Percentiles rank a stretch among this genome's conserved stretches.
Evolutionary conservation across 1,139 yeast genomes (phyloP).

Genomic region (Kodamaea arcana): DNA sequence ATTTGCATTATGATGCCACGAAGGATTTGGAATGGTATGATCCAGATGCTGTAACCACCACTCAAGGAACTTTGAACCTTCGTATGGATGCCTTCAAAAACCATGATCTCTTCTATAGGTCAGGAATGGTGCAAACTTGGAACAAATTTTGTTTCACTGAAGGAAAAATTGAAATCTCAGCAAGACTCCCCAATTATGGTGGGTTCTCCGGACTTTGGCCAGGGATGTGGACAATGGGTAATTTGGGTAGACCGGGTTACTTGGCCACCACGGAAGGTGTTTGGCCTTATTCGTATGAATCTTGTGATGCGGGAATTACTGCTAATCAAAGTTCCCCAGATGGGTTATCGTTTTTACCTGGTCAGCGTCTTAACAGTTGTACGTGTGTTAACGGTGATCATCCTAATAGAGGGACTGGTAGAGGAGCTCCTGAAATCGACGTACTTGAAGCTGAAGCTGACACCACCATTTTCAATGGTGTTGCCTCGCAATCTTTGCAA

Average conservation of each 20-base stretch:
- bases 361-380: slow-evolving; percentile 42
- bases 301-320: slow-evolving; percentile 30
- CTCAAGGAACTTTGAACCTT: slow-evolving; percentile 22
- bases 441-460: slow-evolving; percentile 70
- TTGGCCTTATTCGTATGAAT: slow-evolving; percentile 32
- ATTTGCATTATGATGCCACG: slow-evolving; percentile 27
- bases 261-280: slow-evolving; percentile 30
- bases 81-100: slow-evolving; percentile 27
- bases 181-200: slow-evolving; percentile 27
- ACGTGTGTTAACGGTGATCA: slow-evolving; percentile 67
- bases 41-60: slow-evolving; percentile 28
- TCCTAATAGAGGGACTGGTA: slow-evolving; percentile 73
- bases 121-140: slow-evolving; percentile 33
- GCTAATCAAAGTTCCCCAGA: slow-evolving; percentile 30
- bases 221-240: slow-evolving; percentile 33
- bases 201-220: slow-evolving; percentile 30
- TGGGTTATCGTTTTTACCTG: slow-evolving; percentile 29
- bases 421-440: slow-evolving; percentile 92
- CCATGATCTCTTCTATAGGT: slow-evolving; percentile 26
- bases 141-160: slow-evolving; percentile 27
- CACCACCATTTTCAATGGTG: slow-evolving; percentile 47
- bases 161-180: slow-evolving; percentile 23
- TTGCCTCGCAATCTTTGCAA: slow-evolving; percentile 79
- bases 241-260: slow-evolving; percentile 29
- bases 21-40: slow-evolving; percentile 32